These are phyloP conservation scores for Venturia nashicola DNA, from an alignment of 2,329 filamentous ascomycete genomes.

Conservation along the genomic window DNA sequence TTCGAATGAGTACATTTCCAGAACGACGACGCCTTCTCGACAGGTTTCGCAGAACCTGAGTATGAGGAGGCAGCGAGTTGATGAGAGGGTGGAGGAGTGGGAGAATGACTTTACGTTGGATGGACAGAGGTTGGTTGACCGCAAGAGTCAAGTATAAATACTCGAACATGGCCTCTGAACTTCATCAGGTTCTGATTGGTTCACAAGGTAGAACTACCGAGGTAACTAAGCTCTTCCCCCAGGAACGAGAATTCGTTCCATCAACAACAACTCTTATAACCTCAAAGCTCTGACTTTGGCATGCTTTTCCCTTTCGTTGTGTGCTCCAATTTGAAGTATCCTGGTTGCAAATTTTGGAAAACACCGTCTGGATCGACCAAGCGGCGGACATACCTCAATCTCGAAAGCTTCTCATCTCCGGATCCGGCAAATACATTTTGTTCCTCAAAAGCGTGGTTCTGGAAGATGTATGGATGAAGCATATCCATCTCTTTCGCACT, in stretches of 20 bases:
- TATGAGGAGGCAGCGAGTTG: neutral
- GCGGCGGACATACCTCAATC: slow-evolving; percentile 21
- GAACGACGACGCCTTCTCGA: neutral
- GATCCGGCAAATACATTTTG: slow-evolving; percentile 32
- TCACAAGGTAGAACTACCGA: too few species aligned
- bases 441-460: slow-evolving; percentile 34
- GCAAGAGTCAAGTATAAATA: too few species aligned
- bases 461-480: slow-evolving; percentile 27
- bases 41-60: neutral
- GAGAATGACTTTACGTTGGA: neutral
- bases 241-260: too few species aligned
- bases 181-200: too few species aligned
- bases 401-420: slow-evolving; percentile 24
- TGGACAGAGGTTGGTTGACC: neutral
- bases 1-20: neutral
- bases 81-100: neutral
- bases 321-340: slow-evolving; percentile 17
- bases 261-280: too few species aligned
- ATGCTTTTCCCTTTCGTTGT: too few species aligned
- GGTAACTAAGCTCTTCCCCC: too few species aligned
- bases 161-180: too few species aligned
- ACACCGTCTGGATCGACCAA: slow-evolving; percentile 31
- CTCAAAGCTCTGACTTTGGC: too few species aligned
- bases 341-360: slow-evolving; percentile 20
- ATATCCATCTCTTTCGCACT: slow-evolving; percentile 13